Conservation (phyloP, 306 rosid genomes). For the Quercus engelmannii region DNA sequence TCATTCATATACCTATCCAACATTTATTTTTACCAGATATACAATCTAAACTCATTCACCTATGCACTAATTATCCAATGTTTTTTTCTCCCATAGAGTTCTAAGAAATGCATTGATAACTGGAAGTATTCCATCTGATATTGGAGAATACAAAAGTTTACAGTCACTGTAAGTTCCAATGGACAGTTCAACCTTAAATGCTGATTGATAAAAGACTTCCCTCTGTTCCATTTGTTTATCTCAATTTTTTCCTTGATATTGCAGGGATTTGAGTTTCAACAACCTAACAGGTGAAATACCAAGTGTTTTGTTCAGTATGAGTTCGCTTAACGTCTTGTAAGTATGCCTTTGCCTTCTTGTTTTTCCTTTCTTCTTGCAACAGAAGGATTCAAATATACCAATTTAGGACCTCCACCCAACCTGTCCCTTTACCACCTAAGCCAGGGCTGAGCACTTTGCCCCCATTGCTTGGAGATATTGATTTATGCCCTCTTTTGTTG, state of each 20-base stretch:
- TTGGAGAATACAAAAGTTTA: conserved; percentile 16
- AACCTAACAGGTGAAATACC: conserved; percentile 28
- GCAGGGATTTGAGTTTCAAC: conserved; percentile 32
- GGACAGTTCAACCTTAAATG: neutral
- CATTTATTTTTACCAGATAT: too few relatives aligned
- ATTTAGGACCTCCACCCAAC: too few relatives aligned
- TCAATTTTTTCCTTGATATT: neutral
- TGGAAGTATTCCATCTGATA: conserved; percentile 22
- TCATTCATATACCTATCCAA: too few relatives aligned
- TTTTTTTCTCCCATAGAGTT: neutral
- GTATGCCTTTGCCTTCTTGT: neutral
- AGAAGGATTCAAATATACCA: too few relatives aligned
- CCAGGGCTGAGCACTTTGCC: too few relatives aligned
- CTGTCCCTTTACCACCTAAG: neutral
- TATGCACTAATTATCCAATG: neutral
- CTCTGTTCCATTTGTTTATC: neutral
- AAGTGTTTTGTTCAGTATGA: conserved; percentile 16
- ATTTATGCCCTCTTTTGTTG: neutral
- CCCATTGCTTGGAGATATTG: neutral
- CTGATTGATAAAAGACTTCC: neutral
- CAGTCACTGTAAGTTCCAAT: conserved; percentile 7
- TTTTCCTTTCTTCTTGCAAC: neutral
- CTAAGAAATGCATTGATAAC: conserved; percentile 26
- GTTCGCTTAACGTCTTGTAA: conserved; percentile 17
- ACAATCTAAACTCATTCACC: neutral